These are phyloP conservation scores for Aspergillus persii DNA, from an alignment of 2,329 filamentous ascomycete genomes.

Conservation along the genomic window DNA sequence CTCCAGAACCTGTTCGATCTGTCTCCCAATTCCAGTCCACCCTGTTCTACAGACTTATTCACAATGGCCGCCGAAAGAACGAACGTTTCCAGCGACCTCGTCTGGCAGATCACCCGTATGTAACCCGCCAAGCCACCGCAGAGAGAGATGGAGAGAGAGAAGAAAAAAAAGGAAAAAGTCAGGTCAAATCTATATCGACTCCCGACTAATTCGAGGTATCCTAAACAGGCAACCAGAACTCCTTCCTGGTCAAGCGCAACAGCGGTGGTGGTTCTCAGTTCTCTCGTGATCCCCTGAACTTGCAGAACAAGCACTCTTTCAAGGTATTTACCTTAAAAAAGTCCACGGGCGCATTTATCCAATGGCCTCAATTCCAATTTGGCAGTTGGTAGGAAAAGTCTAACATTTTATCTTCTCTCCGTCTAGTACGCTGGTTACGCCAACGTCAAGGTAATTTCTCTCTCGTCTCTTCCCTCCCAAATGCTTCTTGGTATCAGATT, in stretches of 20 bases:
- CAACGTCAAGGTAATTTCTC: slow-evolving; percentile 75
- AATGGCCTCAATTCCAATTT: neutral
- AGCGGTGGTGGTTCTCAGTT: slow-evolving; percentile 77
- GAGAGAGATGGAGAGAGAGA: neutral
- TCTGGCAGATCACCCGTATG: slow-evolving; percentile 96
- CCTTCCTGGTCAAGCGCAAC: slow-evolving; percentile 89
- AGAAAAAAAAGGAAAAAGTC: neutral
- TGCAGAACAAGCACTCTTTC: slow-evolving; percentile 85
- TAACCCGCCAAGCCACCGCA: slow-evolving; percentile 33
- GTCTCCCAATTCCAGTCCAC: slow-evolving; percentile 17
- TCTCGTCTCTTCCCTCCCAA: neutral
- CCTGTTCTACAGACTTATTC: slow-evolving; percentile 24
- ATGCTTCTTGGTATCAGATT: neutral
- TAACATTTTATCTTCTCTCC: slow-evolving; percentile 15
- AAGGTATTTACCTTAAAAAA: slow-evolving; percentile 59
- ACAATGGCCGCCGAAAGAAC: slow-evolving; percentile 53
- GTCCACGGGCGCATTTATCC: neutral
- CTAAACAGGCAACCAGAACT: slow-evolving; percentile 73
- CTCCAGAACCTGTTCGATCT: slow-evolving; percentile 22
- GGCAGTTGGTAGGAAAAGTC: slow-evolving; percentile 3
- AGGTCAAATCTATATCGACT: slow-evolving; percentile 8
- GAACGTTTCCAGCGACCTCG: slow-evolving; percentile 83
- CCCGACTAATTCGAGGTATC: slow-evolving; percentile 14
- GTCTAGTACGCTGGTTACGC: slow-evolving; percentile 82
- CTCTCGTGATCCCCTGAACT: slow-evolving; percentile 91